phyloP scores from a whole-genome alignment of 2,329 filamentous ascomycete species.

The Ophiocordyceps unilateralis region DNA sequence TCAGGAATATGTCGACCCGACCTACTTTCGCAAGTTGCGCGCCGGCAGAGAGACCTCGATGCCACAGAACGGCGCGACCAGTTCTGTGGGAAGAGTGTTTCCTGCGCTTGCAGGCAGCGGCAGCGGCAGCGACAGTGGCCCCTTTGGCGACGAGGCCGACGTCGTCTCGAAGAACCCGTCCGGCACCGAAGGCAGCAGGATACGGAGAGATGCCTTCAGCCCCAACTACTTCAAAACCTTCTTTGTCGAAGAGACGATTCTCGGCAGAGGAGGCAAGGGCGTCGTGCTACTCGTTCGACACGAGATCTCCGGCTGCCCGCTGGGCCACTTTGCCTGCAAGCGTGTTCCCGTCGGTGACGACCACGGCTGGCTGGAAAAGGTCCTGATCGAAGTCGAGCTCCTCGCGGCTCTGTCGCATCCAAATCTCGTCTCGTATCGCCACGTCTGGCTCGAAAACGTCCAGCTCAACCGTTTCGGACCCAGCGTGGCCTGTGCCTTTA shows the following conservation, averaged over 20 bases:
- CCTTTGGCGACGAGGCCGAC: slow-evolving; percentile 19
- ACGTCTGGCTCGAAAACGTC: slow-evolving; percentile 91
- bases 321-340: slow-evolving; percentile 93
- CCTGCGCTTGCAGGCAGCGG: slow-evolving; percentile 17
- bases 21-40: slow-evolving; percentile 91
- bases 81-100: slow-evolving; percentile 35
- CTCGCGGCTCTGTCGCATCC: slow-evolving; percentile 83
- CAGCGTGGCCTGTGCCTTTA: slow-evolving; percentile 86
- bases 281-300: slow-evolving; percentile 91
- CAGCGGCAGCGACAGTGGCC: slow-evolving; percentile 4
- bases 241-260: slow-evolving; percentile 73
- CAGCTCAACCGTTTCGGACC: slow-evolving; percentile 75
- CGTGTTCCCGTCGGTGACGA: slow-evolving; percentile 90
- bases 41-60: slow-evolving; percentile 28
- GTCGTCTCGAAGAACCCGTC: slow-evolving; percentile 38
- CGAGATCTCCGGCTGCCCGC: slow-evolving; percentile 69
- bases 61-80: slow-evolving; percentile 27
- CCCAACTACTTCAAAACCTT: slow-evolving; percentile 86
- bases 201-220: slow-evolving; percentile 74
- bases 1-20: slow-evolving; percentile 63
- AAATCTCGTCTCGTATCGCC: slow-evolving; percentile 89
- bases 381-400: slow-evolving; percentile 82
- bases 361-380: slow-evolving; percentile 86
- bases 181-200: slow-evolving; percentile 43
- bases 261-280: slow-evolving; percentile 84